phyloP scores from a whole-genome alignment of 805 yeast species.

The Lachancea nothofagi region DNA sequence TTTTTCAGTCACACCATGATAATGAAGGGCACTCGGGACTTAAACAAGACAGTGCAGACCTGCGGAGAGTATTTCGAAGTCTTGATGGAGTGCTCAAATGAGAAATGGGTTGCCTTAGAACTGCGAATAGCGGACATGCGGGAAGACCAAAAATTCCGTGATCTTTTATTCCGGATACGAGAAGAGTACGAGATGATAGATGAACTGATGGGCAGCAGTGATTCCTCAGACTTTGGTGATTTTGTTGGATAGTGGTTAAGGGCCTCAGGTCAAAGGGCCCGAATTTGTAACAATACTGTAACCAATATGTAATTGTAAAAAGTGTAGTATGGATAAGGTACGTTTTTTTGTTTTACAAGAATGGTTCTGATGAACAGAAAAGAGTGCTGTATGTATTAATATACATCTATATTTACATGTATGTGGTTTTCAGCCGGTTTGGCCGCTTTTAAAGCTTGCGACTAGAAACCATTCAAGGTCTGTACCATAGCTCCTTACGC shows the following conservation, averaged over 20 bases:
- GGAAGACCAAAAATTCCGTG: constrained; percentile 21
- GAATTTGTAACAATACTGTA: constrained; percentile 3
- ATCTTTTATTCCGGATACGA: constrained; percentile 24
- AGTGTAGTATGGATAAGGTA: background rate
- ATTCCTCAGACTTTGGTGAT: constrained; percentile 10
- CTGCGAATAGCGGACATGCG: constrained; percentile 14
- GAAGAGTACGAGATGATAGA: constrained; percentile 29
- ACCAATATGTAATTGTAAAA: background rate
- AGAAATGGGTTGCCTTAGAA: constrained; percentile 19
- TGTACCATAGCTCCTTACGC: constrained; percentile 59
- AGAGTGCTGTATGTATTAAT: background rate
- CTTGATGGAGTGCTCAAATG: constrained; percentile 17
- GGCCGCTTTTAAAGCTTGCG: constrained; percentile 11
- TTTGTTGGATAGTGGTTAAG: constrained; percentile 4
- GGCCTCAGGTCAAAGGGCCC: background rate
- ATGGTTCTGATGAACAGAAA: background rate
- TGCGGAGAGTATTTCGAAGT: constrained; percentile 16
- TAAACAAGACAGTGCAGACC: constrained; percentile 16
- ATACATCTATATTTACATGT: constrained; percentile 8
- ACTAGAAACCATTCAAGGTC: constrained; percentile 30
- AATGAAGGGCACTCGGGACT: constrained; percentile 16
- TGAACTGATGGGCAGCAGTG: constrained; percentile 20
- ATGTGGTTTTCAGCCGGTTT: background rate
- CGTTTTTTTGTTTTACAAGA: too few relatives aligned
- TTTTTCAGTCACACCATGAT: constrained; percentile 20